Evolutionary conservation across 2,329 filamentous ascomycete genomes (phyloP), one percentile per base, ranked within the genome.

Genomic region (Fusarium sp.): DNA sequence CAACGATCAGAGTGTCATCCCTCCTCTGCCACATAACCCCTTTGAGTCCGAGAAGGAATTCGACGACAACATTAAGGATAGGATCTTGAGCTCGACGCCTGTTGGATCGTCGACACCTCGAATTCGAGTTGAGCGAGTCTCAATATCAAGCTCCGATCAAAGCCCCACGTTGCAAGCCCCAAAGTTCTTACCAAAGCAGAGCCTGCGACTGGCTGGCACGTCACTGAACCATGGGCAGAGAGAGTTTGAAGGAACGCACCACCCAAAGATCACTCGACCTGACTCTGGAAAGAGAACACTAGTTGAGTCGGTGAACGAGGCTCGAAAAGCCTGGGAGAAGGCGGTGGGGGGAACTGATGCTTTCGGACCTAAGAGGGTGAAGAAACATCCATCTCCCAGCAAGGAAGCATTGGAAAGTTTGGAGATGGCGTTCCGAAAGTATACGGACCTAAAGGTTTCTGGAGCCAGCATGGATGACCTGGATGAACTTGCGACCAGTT

Each of bases 301-400:
- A 6, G 25, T 63, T 25, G 62, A 71, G 16, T 56, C 68, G 7
- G 58, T 67, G 5, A 42, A 60, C 20, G 57, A 68, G 40, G 53
- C 49, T 46, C 56, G 62, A 10, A 53, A 36, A 10, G 60, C 13
- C 9, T 64, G 69, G 46, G 59, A 53, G 13, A 50, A 46, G 3
- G 34, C 16, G 20, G 51, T 27, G 5, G 33, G 31, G 5, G 50
- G 31, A 6, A 44, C 54, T 2, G 11, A 69, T 10, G 13, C 59
- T 11, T 36, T 31, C 7, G 55, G 42, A 18, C 34, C 56, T 40
- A 70, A 73, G 46, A 66, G 67, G 40, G 71, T 75, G 14, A 83
- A 83, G 75, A 83, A 83, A 61, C 81, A 83, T 38, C 82, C 82
- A 6, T 83, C 82, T 2, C 82, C 82, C 2, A 82, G 79, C 73